Conservation (phyloP, 2,329 filamentous ascomycete species). For the Pyrenochaeta sp. region DNA sequence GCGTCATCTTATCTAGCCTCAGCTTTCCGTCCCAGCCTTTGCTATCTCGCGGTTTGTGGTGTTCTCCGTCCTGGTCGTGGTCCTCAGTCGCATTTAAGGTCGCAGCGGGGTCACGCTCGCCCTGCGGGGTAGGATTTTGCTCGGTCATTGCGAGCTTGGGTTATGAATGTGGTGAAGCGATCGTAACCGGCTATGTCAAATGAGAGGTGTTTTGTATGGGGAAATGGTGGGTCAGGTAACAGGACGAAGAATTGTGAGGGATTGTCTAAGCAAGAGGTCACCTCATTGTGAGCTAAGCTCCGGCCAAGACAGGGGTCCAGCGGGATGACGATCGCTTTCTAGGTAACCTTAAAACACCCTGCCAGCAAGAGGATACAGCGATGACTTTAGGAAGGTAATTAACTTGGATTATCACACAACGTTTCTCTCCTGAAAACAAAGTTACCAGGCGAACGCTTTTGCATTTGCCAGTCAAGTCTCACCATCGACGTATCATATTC, state of each 20-base stretch:
- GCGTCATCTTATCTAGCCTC: conserved; percentile 72
- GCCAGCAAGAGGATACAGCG: neutral
- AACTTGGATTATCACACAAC: too few species aligned
- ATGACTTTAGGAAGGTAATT: too few species aligned
- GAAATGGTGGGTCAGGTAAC: conserved; percentile 1
- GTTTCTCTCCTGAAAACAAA: too few species aligned
- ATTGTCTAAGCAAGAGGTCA: conserved; percentile 23
- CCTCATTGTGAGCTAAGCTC: conserved; percentile 21
- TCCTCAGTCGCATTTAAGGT: conserved; percentile 21
- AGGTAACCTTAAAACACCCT: neutral
- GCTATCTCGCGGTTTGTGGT: conserved; percentile 47
- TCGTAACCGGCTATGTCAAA: neutral
- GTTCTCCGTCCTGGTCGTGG: conserved; percentile 33
- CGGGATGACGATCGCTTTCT: conserved; percentile 18
- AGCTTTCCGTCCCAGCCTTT: conserved; percentile 86
- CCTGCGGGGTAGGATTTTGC: conserved; percentile 37
- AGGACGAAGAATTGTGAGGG: conserved; percentile 4
- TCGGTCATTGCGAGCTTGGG: conserved; percentile 30
- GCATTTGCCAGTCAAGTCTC: too few species aligned
- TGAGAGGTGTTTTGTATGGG: neutral
- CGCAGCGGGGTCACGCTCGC: conserved; percentile 37
- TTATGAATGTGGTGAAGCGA: neutral
- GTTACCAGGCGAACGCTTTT: too few species aligned
- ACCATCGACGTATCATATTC: too few species aligned
- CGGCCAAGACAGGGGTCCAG: conserved; percentile 22